Base-by-base conservation (phyloP, 495 filamentous ascomycete genomes). In the Hypoxylon fragiforme region DNA sequence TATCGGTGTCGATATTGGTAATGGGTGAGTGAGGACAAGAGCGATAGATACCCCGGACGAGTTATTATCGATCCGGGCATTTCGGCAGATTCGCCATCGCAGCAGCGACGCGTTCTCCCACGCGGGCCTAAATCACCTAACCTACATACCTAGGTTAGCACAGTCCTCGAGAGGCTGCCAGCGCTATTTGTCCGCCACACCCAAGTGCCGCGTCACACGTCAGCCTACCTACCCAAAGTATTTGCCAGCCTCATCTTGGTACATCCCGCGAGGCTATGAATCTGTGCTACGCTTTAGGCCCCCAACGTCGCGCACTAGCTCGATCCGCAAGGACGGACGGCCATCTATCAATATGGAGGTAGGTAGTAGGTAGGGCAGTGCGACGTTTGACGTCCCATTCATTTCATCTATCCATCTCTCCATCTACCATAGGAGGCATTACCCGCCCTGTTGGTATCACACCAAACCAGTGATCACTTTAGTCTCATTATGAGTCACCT, bases 401-500 rank as follows among this genome's bases (percentile, higher is more conserved):
- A 28, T 34, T 40, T 24, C 36, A 30, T 46, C 24, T 40, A 39
- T 20, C 35, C 42, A 48, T 30, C 18, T 3, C 11, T 37, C 9
- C 28, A 15, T 43, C 21, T 30, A 11, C 15, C 15, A 43, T 13
- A 50, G 50, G 28, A 34, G 18, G 12, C 39, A 37, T 34, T 35
- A 18, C 36, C 30, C 40, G 31, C 13, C 36, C n/a, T n/a, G n/a
- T n/a, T 14, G 31, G 16, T 32, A 37, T 50, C 55, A 36, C 45
- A 18, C 50, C 51, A 18, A 34, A 16, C 30, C 26, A 7, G 32
- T 13, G 22, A 47, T 39, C 20, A 50, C 30, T 13, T 41, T 47
- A 13, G 35, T 41, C 15, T 14, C 13, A 40, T n/a, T 22, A 47
- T 55, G 57, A 61, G 57, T 61, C 57, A 61, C 35, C 44, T 55